Percentiles rank a stretch among this genome's conserved stretches.
Conservation (phyloP, 2,329 filamentous ascomycete genomes). For the Neofusicoccum ribis region DNA sequence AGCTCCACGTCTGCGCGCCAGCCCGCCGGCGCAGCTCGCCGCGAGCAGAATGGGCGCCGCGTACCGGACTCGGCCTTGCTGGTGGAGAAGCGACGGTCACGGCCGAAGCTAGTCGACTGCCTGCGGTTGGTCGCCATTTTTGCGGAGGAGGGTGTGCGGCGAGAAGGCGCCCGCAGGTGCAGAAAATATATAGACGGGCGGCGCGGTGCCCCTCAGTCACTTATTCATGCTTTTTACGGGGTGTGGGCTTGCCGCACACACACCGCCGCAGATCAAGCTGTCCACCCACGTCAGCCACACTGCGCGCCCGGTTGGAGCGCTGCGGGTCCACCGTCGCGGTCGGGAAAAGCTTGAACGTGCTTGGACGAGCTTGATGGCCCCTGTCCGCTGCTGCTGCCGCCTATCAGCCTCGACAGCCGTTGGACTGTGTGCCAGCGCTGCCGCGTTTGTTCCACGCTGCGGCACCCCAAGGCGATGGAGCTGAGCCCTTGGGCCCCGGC, state of each 20-base stretch:
- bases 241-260: background rate
- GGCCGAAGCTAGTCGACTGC: constrained; percentile 17
- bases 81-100: constrained; percentile 19
- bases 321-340: constrained; percentile 2
- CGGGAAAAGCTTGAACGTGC: constrained; percentile 13
- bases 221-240: constrained; percentile 16
- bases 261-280: constrained; percentile 16
- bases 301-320: constrained; percentile 3
- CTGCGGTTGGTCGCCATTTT: constrained; percentile 15
- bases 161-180: background rate
- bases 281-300: constrained; percentile 11
- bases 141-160: background rate
- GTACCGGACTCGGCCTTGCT: constrained; percentile 17
- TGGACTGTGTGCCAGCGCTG: background rate
- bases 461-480: background rate
- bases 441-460: background rate
- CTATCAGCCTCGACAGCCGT: background rate
- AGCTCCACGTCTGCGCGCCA: background rate
- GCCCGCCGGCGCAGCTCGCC: background rate
- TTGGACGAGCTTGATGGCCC: constrained; percentile 12
- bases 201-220: constrained; percentile 1
- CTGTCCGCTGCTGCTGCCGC: background rate
- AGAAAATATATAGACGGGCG: constrained; percentile 8
- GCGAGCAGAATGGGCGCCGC: background rate
- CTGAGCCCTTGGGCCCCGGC: background rate